Percentiles rank a stretch among this genome's conserved stretches.
Conservation (phyloP, 352 stramenopile genomes). For the Phytophthora lateralis region DNA sequence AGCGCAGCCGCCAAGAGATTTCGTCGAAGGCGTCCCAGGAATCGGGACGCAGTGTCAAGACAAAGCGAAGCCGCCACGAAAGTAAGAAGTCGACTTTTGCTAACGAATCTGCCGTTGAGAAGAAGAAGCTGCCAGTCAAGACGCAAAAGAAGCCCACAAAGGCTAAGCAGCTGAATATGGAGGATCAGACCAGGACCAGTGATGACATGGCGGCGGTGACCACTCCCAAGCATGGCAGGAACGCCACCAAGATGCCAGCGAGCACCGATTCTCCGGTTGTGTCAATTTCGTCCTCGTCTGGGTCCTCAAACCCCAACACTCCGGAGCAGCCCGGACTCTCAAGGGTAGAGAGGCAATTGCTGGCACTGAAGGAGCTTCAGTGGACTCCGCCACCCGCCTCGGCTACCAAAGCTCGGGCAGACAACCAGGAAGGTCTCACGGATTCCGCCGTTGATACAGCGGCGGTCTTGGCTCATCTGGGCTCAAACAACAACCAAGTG, state of each 20-base stretch:
- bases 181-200: constrained; percentile 5
- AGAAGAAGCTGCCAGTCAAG: constrained; percentile 17
- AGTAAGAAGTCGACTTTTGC: constrained; percentile 20
- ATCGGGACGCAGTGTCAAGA: constrained; percentile 11
- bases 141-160: constrained; percentile 22
- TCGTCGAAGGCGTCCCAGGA: constrained; percentile 22
- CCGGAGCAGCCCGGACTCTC: constrained; percentile 50
- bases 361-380: constrained; percentile 57
- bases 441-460: constrained; percentile 28
- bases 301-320: constrained; percentile 70
- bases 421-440: constrained; percentile 22
- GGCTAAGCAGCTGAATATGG: constrained; percentile 13
- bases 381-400: constrained; percentile 48
- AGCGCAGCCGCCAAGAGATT: constrained; percentile 24
- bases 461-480: constrained; percentile 27
- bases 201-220: constrained; percentile 26
- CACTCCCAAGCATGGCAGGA: constrained; percentile 38
- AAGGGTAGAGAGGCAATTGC: constrained; percentile 39
- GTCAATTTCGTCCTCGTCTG: constrained; percentile 71
- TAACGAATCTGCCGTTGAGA: constrained; percentile 15
- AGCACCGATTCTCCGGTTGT: constrained; percentile 67
- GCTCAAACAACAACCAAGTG: constrained; percentile 18
- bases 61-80: constrained; percentile 26
- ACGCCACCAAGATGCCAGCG: constrained; percentile 18
- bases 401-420: constrained; percentile 5